Evolutionary conservation across 2,329 filamentous ascomycete species (phyloP).

Genomic region (Aspergillus fructus): DNA sequence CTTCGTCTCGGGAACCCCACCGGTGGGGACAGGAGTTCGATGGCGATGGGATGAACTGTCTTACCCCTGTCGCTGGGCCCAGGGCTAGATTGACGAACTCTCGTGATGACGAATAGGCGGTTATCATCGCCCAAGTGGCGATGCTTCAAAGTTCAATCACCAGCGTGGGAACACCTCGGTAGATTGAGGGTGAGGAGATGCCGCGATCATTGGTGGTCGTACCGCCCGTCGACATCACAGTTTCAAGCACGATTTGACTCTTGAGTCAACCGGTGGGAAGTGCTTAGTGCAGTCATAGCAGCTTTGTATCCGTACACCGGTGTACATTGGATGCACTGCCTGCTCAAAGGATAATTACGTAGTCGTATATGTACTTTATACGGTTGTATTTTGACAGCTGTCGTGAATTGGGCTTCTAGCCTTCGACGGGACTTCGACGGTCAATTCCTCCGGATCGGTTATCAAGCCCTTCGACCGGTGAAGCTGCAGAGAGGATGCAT

Average conservation of each 20-base stretch:
- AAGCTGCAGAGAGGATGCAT: slow-evolving; percentile 11
- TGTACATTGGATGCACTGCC: too few species aligned
- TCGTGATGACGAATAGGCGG: not conserved
- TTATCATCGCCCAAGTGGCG: not conserved
- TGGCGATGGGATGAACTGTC: slow-evolving; percentile 10
- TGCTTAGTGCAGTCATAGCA: too few species aligned
- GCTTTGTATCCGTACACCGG: too few species aligned
- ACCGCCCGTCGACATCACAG: too few species aligned
- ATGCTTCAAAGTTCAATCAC: not conserved
- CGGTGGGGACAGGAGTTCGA: slow-evolving; percentile 9
- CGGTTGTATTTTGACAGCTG: too few species aligned
- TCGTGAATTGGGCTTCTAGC: not conserved
- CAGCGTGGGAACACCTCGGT: too few species aligned
- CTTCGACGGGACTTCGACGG: not conserved
- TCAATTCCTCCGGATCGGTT: not conserved
- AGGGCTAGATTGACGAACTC: not conserved
- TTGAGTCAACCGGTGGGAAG: not conserved
- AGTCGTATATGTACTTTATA: too few species aligned
- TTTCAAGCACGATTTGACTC: not conserved
- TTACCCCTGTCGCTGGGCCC: slow-evolving; percentile 5
- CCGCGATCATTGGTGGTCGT: not conserved
- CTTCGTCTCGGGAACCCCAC: slow-evolving; percentile 11
- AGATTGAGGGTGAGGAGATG: not conserved
- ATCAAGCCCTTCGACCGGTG: not conserved
- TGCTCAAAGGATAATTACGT: too few species aligned